Base-by-base conservation (phyloP, 2,329 filamentous ascomycete species). In the Pezicula neosporulosa region DNA sequence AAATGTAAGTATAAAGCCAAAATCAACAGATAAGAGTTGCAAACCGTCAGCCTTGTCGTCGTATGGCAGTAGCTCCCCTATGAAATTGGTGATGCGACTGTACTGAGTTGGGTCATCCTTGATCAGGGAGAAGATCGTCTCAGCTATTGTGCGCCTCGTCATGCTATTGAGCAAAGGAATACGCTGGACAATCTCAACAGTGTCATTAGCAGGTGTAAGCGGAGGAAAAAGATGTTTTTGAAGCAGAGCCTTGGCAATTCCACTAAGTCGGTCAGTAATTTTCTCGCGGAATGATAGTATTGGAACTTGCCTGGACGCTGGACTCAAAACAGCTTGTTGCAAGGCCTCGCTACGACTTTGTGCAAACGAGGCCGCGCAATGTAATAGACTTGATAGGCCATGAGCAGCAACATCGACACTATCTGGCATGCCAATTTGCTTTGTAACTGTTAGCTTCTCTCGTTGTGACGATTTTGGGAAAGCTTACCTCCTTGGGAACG, bases 181-280 rank as follows among this genome's bases (percentile, higher is more conserved):
- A 36, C 59, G 68, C 13, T 72, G 68, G 6, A 62, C 56, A 12
- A 71, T 61, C 6, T 58, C 49, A 12, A 60, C 53, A 10, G 62
- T 59, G 2, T 49, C 48, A 35, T 55, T 50, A 3, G 64, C 61
- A 4, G 61, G 42, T 53, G 7, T 73, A 16, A 74, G 60, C 37
- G 76, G 73, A 0, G 87, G 86, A 58, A 90, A 90, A 1, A 91
- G 71, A 60, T 87, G 85, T 50, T 72, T 78, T 63, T 76, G 80
- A 58, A 90, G 82, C 1, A 91, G 64, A 3, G 70, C 68, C 47
- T 73, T 71, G 9, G 76, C 72, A 44, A 80, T 65, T n/a, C 66
- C 61, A 44, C 72, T 72, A 56, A 42, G 19, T 6, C 7, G 53
- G 33, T 60, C 19, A 56, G 51, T 44, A 48, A 55, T 39, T 41